A percentile compares a stretch with the other conserved stretches of the same genome.
phyloP scores from a whole-genome alignment of 2,329 filamentous ascomycete species.

The Penicillium corylophilum region DNA sequence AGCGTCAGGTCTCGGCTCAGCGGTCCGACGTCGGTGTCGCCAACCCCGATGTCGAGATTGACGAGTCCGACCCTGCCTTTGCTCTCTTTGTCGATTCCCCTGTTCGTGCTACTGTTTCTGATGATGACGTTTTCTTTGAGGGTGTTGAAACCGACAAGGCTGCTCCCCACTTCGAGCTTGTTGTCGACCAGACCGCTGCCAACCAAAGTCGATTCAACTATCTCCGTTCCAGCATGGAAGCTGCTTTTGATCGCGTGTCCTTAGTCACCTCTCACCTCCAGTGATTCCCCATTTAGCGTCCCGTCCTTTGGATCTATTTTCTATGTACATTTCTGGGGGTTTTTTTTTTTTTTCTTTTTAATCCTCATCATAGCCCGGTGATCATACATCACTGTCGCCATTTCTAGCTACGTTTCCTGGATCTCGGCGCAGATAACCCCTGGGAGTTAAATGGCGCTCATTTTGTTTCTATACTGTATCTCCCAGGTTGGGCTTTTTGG shows the following conservation, averaged over 20 bases:
- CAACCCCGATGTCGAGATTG: conserved; percentile 51
- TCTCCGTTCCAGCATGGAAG: conserved; percentile 43
- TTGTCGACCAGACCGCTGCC: conserved; percentile 47
- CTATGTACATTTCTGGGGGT: conserved; percentile 25
- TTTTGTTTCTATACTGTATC: conserved; percentile 15
- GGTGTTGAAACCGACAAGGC: conserved; percentile 64
- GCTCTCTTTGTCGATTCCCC: conserved; percentile 54
- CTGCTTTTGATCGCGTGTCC: conserved; percentile 43
- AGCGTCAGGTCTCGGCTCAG: conserved; percentile 14
- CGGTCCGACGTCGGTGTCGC: conserved; percentile 21
- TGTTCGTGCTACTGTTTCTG: conserved; percentile 28
- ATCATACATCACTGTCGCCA: conserved; percentile 17
- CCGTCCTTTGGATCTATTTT: conserved; percentile 15
- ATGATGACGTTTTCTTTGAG: conserved; percentile 41
- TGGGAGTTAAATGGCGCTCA: conserved; percentile 21
- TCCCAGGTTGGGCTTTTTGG: conserved; percentile 14
- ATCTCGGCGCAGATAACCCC: conserved; percentile 5
- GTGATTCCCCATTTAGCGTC: conserved; percentile 34
- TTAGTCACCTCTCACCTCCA: conserved; percentile 41
- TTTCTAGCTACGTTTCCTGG: conserved; percentile 11
- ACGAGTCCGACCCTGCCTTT: conserved; percentile 52
- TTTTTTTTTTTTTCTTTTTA: background rate
- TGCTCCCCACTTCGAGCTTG: conserved; percentile 62
- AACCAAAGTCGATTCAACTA: conserved; percentile 36
- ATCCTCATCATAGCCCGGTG: conserved; percentile 17